phyloP scores from a whole-genome alignment of 139 green algal genomes.

The Chlamydomonas applanata region DNA sequence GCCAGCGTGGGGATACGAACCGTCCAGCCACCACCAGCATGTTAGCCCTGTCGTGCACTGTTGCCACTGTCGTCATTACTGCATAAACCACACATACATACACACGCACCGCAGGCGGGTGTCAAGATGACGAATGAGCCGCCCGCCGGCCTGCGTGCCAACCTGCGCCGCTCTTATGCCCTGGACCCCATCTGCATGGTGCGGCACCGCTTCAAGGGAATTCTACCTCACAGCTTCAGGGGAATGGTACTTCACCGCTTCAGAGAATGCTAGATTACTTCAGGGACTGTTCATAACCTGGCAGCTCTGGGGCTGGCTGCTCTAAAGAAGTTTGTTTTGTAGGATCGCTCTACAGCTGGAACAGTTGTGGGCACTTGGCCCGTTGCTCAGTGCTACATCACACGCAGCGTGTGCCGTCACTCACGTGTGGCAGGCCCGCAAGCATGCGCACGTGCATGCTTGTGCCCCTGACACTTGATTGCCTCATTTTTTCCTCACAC shows the following conservation, averaged over 20 bases:
- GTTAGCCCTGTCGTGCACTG: too few species aligned
- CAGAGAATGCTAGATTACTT: too few species aligned
- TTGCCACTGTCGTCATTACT: slow-evolving; percentile 33
- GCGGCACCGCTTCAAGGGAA: not conserved
- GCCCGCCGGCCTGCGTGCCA: slow-evolving; percentile 61
- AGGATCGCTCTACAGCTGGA: too few species aligned
- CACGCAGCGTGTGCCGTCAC: not conserved
- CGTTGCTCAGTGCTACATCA: not conserved
- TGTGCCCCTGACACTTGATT: not conserved
- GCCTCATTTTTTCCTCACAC: not conserved
- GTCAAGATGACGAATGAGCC: slow-evolving; percentile 81
- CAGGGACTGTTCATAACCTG: too few species aligned
- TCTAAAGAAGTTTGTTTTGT: too few species aligned
- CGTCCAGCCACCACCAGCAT: too few species aligned
- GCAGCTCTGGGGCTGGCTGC: too few species aligned
- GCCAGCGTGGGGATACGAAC: too few species aligned
- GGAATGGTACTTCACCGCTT: too few species aligned
- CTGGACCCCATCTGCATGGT: slow-evolving; percentile 33
- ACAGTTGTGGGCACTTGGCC: not conserved
- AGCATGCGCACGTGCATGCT: not conserved
- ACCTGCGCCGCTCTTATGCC: slow-evolving; percentile 54
- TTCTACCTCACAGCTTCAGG: slow-evolving; percentile 8
- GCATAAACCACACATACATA: too few species aligned
- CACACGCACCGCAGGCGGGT: too few species aligned
- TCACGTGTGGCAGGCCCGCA: not conserved